Conservation (phyloP, 345 rosid genomes). For the Lumnitzera racemosa region DNA sequence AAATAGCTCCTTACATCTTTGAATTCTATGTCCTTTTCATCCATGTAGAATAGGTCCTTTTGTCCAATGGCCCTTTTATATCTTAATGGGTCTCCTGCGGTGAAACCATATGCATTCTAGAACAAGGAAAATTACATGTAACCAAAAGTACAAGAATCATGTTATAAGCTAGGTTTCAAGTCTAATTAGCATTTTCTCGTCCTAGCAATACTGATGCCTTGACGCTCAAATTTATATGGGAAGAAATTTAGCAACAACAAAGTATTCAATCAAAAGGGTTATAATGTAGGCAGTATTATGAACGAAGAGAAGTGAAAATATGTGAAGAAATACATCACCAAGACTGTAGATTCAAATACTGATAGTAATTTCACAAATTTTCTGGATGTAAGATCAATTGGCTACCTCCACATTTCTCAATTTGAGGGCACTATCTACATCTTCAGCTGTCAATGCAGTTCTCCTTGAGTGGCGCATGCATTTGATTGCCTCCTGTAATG, state of each 20-base stretch:
- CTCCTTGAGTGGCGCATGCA: conserved; percentile 88
- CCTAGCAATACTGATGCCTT: too few relatives aligned
- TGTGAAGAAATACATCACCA: too few relatives aligned
- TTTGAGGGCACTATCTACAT: conserved; percentile 70
- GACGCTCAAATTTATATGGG: too few relatives aligned
- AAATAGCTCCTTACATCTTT: conserved; percentile 41
- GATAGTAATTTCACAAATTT: neutral
- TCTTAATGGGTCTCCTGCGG: conserved; percentile 41
- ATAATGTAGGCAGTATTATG: too few relatives aligned
- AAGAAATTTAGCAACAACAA: too few relatives aligned
- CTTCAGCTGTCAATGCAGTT: conserved; percentile 49
- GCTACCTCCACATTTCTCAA: conserved; percentile 73
- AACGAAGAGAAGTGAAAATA: too few relatives aligned
- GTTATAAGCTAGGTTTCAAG: too few relatives aligned
- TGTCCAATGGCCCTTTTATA: conserved; percentile 71
- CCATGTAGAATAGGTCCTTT: conserved; percentile 65
- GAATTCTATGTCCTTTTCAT: conserved; percentile 69
- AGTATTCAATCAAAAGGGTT: too few relatives aligned
- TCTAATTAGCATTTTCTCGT: too few relatives aligned
- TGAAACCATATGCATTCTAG: conserved; percentile 35
- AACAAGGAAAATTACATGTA: conserved; percentile 5
- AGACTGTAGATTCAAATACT: too few relatives aligned
- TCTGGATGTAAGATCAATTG: neutral
- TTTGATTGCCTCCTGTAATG: conserved; percentile 71
- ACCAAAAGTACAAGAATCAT: neutral